Evolutionary conservation across 169 alveolate species (phyloP), one percentile per base, ranked within the genome.

Genomic region (Plasmodium gonderi): DNA sequence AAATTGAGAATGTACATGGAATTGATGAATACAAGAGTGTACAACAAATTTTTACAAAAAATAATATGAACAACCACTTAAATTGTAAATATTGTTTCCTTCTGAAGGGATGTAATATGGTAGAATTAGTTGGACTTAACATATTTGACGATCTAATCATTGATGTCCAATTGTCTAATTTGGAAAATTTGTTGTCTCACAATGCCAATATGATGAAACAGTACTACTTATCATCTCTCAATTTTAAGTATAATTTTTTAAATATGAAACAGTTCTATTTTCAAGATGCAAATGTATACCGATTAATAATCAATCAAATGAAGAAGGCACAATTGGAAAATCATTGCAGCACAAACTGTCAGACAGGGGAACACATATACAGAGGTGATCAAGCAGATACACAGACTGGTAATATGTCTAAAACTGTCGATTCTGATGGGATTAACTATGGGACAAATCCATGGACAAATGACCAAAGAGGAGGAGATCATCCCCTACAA

Each of bases 221-320:
- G 76, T 82, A 82, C 64, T 82, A 82, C 60, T 11, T 82, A 11
- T 69, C 92, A 2, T 82, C 92, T 0, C 60, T 82, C 31, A 44
- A 44, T 0, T 69, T 82, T 45, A 72, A 75, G 64, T 82, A 82
- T 26, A 82, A 82, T 29, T 82, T 69, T 33, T 49, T 82, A 11
- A 82, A 82, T 54, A 7, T 38, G 20, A 82, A 82, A 26, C 92
- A 82, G 38, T 20, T 82, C 17, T 82, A 82, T 40, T 82, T 69
- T 82, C 83, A 82, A 54, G 76, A 82, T 68, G 38, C 12, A 11
- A 67, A 33, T 26, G 40, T 82, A 2, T 82, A 45, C 29, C 4
- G 49, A 11, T 17, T 69, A 17, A 33, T 82, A 12, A 9, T 49
- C 23, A 23, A 40, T 3, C 69, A 69, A 40, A 69, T 82, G 14